Evolutionary conservation across 163 green algal genomes (phyloP).

Genomic region (Coccomyxa subellipsoidea): DNA sequence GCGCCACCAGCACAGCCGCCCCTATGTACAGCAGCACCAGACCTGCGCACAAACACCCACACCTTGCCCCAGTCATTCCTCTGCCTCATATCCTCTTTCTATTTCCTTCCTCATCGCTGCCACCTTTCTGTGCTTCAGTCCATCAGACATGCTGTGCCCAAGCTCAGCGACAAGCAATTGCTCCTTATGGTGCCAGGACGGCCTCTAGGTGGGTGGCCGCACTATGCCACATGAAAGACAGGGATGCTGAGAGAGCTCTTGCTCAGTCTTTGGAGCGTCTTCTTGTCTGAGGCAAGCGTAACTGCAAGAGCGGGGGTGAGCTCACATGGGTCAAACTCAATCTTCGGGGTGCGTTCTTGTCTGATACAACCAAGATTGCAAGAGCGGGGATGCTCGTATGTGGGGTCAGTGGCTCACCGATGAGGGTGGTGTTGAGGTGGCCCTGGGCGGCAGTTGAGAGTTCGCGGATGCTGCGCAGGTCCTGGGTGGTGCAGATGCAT

Average conservation of each 20-base stretch:
- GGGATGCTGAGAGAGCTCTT: too few relatives aligned
- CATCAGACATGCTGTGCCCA: neutral
- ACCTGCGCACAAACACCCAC: neutral
- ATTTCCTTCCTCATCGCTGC: too few relatives aligned
- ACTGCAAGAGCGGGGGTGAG: too few relatives aligned
- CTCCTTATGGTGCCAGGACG: neutral
- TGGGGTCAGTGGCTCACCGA: too few relatives aligned
- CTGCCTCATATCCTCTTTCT: too few relatives aligned
- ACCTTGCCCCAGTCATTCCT: too few relatives aligned
- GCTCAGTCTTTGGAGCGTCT: too few relatives aligned
- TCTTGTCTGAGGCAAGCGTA: too few relatives aligned
- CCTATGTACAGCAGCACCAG: constrained; percentile 15
- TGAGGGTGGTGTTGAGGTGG: neutral
- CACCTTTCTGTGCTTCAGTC: neutral
- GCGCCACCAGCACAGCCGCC: neutral
- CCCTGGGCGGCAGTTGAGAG: neutral
- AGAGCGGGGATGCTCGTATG: neutral
- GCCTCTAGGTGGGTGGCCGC: neutral
- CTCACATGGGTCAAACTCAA: too few relatives aligned
- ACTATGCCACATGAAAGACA: too few relatives aligned
- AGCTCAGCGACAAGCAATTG: neutral
- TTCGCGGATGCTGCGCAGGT: neutral
- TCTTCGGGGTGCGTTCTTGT: too few relatives aligned
- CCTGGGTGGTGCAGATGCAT: constrained; percentile 11
- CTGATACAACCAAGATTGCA: neutral